Conservation (phyloP, 1,284 basidiomycete species). For the Vanrija pseudolonga region DNA sequence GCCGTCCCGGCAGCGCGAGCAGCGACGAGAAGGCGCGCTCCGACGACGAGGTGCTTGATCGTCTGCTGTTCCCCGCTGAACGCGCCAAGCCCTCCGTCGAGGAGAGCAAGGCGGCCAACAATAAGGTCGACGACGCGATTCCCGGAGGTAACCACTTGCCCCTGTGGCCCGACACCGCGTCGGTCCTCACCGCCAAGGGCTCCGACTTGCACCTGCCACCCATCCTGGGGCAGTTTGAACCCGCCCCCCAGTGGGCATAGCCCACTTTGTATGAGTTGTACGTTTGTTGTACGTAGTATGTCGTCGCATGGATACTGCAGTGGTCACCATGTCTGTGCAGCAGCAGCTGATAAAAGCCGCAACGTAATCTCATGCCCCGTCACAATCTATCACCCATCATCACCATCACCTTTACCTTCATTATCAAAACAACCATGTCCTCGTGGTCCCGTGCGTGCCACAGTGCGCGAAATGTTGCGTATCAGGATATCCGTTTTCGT, state of each 20-base stretch:
- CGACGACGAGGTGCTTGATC: constrained; percentile 7
- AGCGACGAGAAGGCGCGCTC: not conserved
- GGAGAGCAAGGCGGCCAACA: not conserved
- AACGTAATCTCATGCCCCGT: not conserved
- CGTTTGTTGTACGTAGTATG: too few species aligned
- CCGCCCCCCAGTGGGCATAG: too few species aligned
- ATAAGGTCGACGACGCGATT: too few species aligned
- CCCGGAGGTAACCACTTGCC: not conserved
- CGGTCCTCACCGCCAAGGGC: not conserved
- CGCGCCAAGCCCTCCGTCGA: not conserved
- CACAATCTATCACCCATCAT: not conserved
- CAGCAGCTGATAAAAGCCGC: not conserved
- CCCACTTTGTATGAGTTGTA: too few species aligned
- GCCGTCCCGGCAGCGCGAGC: not conserved
- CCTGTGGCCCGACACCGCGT: constrained; percentile 11
- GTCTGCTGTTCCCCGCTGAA: constrained; percentile 4
- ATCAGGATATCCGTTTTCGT: not conserved
- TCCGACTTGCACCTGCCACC: too few species aligned
- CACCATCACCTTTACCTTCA: too few species aligned
- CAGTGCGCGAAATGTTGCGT: not conserved
- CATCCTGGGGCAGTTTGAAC: too few species aligned
- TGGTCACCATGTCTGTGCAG: too few species aligned
- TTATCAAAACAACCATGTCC: not conserved
- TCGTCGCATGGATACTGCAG: too few species aligned
- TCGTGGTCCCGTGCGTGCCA: not conserved